A percentile compares a stretch with the other conserved stretches of the same genome.
Evolutionary conservation across 2,329 filamentous ascomycete species (phyloP).

Genomic region (Lachnellula hyalina): DNA sequence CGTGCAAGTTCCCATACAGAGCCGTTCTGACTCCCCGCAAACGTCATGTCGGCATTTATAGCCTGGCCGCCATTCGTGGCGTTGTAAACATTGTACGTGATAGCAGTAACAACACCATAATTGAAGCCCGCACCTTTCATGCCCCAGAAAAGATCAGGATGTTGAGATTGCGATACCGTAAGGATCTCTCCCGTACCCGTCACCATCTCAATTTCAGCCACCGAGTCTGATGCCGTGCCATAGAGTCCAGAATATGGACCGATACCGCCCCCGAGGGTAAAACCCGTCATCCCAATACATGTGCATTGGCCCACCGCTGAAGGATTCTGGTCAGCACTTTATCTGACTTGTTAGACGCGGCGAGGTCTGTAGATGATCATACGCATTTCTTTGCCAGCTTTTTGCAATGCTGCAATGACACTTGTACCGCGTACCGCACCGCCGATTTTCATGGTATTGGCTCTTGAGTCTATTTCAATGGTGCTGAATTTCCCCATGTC

Average conservation of each 20-base stretch:
- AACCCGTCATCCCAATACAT: not conserved
- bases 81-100: not conserved
- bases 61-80: not conserved
- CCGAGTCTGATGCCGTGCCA: not conserved
- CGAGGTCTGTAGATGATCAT: not conserved
- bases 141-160: constrained; percentile 31
- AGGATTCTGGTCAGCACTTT: not conserved
- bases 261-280: not conserved
- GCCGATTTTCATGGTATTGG: not conserved
- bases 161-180: constrained; percentile 14
- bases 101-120: constrained; percentile 25
- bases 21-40: not conserved
- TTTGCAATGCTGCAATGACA: not conserved
- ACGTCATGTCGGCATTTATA: not conserved
- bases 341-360: not conserved
- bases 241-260: not conserved
- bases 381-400: constrained; percentile 2
- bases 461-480: not conserved
- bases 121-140: constrained; percentile 28
- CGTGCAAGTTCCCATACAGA: not conserved
- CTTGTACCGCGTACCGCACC: not conserved
- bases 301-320: not conserved
- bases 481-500: constrained; percentile 2
- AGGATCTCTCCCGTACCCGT: constrained; percentile 27
- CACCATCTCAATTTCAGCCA: constrained; percentile 34